Base-by-base conservation (phyloP, 345 rosid genomes). In the Acer yangbiense region DNA sequence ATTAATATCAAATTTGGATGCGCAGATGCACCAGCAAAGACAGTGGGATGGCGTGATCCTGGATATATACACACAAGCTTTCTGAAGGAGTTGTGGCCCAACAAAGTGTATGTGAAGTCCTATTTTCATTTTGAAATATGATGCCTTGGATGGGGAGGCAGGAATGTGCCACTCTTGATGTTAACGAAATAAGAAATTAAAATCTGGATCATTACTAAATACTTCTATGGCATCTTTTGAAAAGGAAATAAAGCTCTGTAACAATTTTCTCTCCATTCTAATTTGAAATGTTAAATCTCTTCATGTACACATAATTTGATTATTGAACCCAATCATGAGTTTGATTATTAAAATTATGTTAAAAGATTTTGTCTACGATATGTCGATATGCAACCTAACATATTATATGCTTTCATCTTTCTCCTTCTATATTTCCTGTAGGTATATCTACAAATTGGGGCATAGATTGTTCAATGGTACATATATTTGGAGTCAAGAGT, bases 21-120 rank as follows among this genome's bases (percentile, higher is more conserved):
- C 3, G 20, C 81, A 87, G 88, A 85, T 85, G 84, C 86, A 54
- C 92, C 94, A 35, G 97, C 97, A 69, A 87, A 90, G 39, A 87
- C 92, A 0, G 90, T 90, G 0, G 97, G 97, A 69, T 92, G 97
- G 94, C 90, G 97, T 70, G 94, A 92, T 87, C 94, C 97, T 39
- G 97, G 97, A 78, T 89, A 66, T 75, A 89, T 88, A 77, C 97
- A 92, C 78, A 89, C 97, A 63, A 80, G 92, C 75, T 89, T 90
- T 57, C 86, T 92, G 80, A 86, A 88, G 86, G 97, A 86, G 54
- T 65, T 92, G 60, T 92, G 92, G 93, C 94, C 97, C 41, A 86
- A 87, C 27, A 50, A 74, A 77, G 70, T 73, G 95, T 91, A 85
- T 58, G 88, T 83, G 65, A 10, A 41, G 27, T 62, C 55, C 18